These are phyloP conservation scores for Quercus dentata DNA, from an alignment of 306 rosid species.

Conservation along the genomic window DNA sequence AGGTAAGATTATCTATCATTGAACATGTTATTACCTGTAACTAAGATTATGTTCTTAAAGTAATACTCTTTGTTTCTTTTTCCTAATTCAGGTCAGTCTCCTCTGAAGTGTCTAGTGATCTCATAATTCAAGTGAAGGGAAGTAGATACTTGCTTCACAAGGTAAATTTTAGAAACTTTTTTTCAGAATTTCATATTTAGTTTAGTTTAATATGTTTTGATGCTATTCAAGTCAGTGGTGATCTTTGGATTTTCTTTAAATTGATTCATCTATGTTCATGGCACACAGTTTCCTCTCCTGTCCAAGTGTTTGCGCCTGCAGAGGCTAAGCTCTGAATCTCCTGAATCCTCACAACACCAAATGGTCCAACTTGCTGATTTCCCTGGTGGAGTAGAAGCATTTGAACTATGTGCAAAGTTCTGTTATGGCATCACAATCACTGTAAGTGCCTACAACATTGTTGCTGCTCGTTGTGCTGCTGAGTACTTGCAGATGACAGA, in stretches of 20 bases:
- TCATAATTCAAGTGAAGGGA: constrained; percentile 84
- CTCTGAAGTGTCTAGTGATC: constrained; percentile 95
- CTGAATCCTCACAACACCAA: constrained; percentile 66
- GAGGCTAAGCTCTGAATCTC: constrained; percentile 72
- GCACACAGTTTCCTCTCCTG: constrained; percentile 83
- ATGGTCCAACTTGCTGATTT: constrained; percentile 82
- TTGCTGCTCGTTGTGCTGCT: constrained; percentile 77
- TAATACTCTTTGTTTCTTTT: background rate
- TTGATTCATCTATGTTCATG: constrained; percentile 17
- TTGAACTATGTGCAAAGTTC: constrained; percentile 92
- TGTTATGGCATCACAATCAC: constrained; percentile 92
- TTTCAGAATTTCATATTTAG: constrained; percentile 12
- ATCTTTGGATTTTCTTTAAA: background rate
- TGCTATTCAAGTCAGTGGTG: background rate
- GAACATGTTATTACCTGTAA: background rate
- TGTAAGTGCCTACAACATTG: constrained; percentile 91
- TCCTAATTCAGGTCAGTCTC: constrained; percentile 72
- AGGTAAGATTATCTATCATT: constrained; percentile 40
- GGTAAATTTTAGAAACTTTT: constrained; percentile 35
- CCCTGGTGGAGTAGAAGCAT: constrained; percentile 82
- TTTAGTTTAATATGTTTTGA: constrained; percentile 4
- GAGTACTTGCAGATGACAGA: constrained; percentile 95
- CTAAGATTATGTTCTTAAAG: background rate
- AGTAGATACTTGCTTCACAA: constrained; percentile 93
- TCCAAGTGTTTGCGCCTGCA: constrained; percentile 84